These are phyloP conservation scores for Venturia effusa DNA, from an alignment of 2,329 filamentous ascomycete species.

Conservation along the genomic window DNA sequence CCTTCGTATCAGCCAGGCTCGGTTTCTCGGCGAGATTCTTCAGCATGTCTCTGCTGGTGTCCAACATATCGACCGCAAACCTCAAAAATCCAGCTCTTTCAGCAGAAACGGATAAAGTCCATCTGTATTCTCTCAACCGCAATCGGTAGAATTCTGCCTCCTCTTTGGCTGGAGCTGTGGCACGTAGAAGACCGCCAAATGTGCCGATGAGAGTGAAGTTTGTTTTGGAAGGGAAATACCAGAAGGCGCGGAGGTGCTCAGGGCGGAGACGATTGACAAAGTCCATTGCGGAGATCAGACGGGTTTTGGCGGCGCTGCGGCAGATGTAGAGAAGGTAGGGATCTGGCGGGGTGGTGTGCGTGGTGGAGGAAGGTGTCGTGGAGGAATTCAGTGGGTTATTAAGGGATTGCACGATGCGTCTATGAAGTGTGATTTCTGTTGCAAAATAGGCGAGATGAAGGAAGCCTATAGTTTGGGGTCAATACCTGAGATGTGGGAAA, in stretches of 20 bases:
- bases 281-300: conserved; percentile 91
- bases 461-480: conserved; percentile 37
- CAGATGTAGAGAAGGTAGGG: conserved; percentile 85
- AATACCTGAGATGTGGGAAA: neutral
- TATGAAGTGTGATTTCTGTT: conserved; percentile 70
- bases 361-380: neutral
- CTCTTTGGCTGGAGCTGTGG: conserved; percentile 74
- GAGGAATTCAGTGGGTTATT: conserved; percentile 2
- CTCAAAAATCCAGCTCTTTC: conserved; percentile 50
- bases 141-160: conserved; percentile 89
- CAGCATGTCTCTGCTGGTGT: conserved; percentile 33
- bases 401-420: conserved; percentile 13
- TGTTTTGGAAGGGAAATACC: conserved; percentile 79
- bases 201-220: conserved; percentile 94
- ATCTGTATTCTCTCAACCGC: conserved; percentile 78
- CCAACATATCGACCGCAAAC: conserved; percentile 34
- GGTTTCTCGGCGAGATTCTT: conserved; percentile 35
- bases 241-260: conserved; percentile 79
- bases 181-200: conserved; percentile 82
- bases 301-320: conserved; percentile 84
- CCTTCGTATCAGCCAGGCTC: conserved; percentile 22
- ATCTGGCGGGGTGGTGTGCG: conserved; percentile 32
- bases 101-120: conserved; percentile 80
- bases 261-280: conserved; percentile 89
- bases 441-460: conserved; percentile 89